These are phyloP conservation scores for Ogataea degrootiae DNA, from an alignment of 805 yeast species.

Conservation along the genomic window DNA sequence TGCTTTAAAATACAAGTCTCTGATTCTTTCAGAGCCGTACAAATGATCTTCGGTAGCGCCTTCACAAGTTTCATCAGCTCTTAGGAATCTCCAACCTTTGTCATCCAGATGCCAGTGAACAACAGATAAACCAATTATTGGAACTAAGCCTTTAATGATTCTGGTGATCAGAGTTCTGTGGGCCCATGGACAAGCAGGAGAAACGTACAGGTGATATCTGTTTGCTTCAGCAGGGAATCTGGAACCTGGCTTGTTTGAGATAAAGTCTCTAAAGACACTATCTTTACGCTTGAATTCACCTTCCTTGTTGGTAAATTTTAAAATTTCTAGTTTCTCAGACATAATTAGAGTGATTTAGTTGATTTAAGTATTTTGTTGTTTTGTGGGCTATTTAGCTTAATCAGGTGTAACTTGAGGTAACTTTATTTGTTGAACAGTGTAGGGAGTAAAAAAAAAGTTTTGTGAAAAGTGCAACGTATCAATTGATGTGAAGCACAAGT, in stretches of 20 bases:
- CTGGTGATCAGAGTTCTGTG: conserved; percentile 77
- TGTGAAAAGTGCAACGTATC: too few species aligned
- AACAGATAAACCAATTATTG: conserved; percentile 61
- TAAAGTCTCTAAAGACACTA: conserved; percentile 55
- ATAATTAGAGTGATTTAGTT: neutral
- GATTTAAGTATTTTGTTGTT: neutral
- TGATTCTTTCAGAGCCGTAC: conserved; percentile 54
- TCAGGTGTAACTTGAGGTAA: too few species aligned
- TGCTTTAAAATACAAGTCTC: conserved; percentile 71
- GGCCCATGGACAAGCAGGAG: conserved; percentile 95
- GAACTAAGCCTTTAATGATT: conserved; percentile 64
- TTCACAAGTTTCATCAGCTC: conserved; percentile 38
- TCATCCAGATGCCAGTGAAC: conserved; percentile 90
- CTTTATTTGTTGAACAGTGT: too few species aligned
- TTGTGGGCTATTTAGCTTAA: too few species aligned
- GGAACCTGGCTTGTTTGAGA: conserved; percentile 55
- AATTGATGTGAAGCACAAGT: too few species aligned
- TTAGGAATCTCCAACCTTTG: conserved; percentile 83
- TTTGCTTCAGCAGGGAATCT: conserved; percentile 67
- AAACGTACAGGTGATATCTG: conserved; percentile 84
- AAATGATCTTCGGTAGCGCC: conserved; percentile 54
- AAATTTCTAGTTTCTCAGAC: conserved; percentile 34
- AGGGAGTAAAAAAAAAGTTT: too few species aligned
- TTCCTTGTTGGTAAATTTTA: conserved; percentile 44
- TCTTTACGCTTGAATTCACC: conserved; percentile 54